Base-by-base conservation (phyloP, 2,329 filamentous ascomycete species). In the Capronia coronata region DNA sequence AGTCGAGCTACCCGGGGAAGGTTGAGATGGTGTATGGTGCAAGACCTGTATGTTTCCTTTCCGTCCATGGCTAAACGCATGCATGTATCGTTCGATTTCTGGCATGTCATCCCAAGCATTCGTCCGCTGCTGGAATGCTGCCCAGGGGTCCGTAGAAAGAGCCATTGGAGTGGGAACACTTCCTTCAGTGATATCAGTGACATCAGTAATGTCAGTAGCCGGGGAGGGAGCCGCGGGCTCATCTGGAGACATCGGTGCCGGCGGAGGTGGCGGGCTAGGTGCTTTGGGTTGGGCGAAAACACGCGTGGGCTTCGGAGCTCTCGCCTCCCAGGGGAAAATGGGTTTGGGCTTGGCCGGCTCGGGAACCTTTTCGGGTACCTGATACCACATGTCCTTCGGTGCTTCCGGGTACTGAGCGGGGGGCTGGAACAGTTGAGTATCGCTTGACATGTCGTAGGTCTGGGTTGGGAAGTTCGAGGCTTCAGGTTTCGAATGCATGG, bases 41-140 rank as follows among this genome's bases (percentile, higher is more conserved):
- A 70, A 57, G n/a, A 71, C 67, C 52, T 75, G 69, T 35, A 69
- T 59, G 55, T 71, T 73, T 45, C 66, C 74, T 52, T 73, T 75
- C 49, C 75, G 76, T 62, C 79, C 76, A 65, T 55, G 81, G 60
- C 85, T 82, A 48, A 94, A 73, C 46, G 80, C 77, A 56, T 87
- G 86, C 47, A 97, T 86, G 64, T 96, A 98, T 56, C 80, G 79
- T 62, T 87, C 83, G 61, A 98, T 98, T 58, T 87, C 85, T 10
- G 87, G 86, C 45, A 94, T 79, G 46, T 87, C 86, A 62, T 98
- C 93, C 93, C 93, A 98, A 13, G 88, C 90, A 67, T 97, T 98
- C 43, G 75, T 79, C 40, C 82, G 78, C n/a, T 80, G 48, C 40
- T 74, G 65, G 85, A 95, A 40, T 76, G 76, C 55, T 80, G 77